Evolutionary conservation across 2,329 filamentous ascomycete species (phyloP), one percentile per base, ranked within the genome.

Genomic region (Graphilbum ipis-grandicollis): DNA sequence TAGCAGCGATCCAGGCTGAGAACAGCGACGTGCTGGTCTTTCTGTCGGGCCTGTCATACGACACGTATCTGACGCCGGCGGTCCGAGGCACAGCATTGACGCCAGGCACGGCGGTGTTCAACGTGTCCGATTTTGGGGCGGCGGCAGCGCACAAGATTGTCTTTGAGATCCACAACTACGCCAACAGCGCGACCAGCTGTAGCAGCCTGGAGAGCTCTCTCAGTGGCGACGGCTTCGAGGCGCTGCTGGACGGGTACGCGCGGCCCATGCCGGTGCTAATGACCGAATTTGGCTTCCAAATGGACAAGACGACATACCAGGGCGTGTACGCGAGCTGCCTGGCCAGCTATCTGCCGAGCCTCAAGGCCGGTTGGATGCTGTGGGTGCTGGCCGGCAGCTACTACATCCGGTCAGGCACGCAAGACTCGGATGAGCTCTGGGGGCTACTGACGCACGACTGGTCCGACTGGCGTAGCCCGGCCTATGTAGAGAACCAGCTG

Each of bases 91-190:
- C 56, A 0, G 57, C 61, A 3, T 54, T 73, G 6, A 57, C 59
- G 9, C 64, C 65, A 1, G 57, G 63, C 14, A 62, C 52, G 13
- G 50, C 39, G 14, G 58, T 43, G 4, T 74, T 70, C 46, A 52
- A 46, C 36, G 48, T 55, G 4, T 46, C 46, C 13, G 62, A 67
- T 45, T 74, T 71, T 44, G 10, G 18, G 3, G 38, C 58, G 1
- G 68, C 58, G 1, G 68, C 64, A 48, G 52, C 52, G 1, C 52
- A 70, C 46, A 74, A 74, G 53, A 56, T 74, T 0, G 68, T 71
- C 8, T 57, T 74, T 3, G 71, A 75, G 50, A 55, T 75, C 9
- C 71, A 75, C 57, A 73, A 71, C 53, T 75, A 75, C 50, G 56
- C 69, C 41, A 69, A 60, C 44, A 47, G 50, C n/a, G 60, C 62